Evolutionary conservation across 805 yeast genomes (phyloP).

Genomic region (Sungouiella blattae): DNA sequence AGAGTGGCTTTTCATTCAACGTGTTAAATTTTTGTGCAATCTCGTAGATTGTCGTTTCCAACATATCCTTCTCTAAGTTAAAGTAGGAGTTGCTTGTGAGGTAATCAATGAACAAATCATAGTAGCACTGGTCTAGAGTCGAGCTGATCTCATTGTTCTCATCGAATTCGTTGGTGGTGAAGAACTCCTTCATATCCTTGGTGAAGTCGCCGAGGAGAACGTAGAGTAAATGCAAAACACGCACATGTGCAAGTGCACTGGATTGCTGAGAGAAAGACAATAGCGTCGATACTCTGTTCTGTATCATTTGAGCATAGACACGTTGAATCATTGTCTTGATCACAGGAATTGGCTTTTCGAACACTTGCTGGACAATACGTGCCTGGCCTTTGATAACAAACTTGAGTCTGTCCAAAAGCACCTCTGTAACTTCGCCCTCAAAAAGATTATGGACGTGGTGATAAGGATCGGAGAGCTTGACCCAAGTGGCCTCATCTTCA

Average conservation of each 20-base stretch:
- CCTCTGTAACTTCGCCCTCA: slow-evolving; percentile 51
- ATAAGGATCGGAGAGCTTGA: slow-evolving; percentile 56
- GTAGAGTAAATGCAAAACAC: slow-evolving; percentile 69
- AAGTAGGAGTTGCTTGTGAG: slow-evolving; percentile 67
- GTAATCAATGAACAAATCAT: slow-evolving; percentile 72
- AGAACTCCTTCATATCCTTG: slow-evolving; percentile 59
- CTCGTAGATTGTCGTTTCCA: slow-evolving; percentile 51
- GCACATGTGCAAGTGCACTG: slow-evolving; percentile 67
- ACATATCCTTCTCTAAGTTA: slow-evolving; percentile 62
- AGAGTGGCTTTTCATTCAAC: slow-evolving; percentile 32
- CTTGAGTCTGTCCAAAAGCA: slow-evolving; percentile 49
- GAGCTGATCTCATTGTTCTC: slow-evolving; percentile 41
- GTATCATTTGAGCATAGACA: slow-evolving; percentile 68
- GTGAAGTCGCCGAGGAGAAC: slow-evolving; percentile 57
- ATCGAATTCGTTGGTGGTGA: slow-evolving; percentile 46
- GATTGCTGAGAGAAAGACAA: slow-evolving; percentile 60
- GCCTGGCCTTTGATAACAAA: slow-evolving; percentile 69
- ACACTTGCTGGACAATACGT: slow-evolving; percentile 67
- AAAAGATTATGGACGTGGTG: slow-evolving; percentile 34
- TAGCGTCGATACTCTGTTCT: slow-evolving; percentile 52
- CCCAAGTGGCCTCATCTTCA: slow-evolving; percentile 55
- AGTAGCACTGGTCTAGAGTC: slow-evolving; percentile 66
- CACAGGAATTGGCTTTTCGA: slow-evolving; percentile 66
- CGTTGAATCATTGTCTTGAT: slow-evolving; percentile 69
- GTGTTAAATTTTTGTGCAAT: slow-evolving; percentile 44